Evolutionary conservation across 495 filamentous ascomycete species (phyloP), one percentile per base, ranked within the genome.

Genomic region (Hypoxylon rickii): DNA sequence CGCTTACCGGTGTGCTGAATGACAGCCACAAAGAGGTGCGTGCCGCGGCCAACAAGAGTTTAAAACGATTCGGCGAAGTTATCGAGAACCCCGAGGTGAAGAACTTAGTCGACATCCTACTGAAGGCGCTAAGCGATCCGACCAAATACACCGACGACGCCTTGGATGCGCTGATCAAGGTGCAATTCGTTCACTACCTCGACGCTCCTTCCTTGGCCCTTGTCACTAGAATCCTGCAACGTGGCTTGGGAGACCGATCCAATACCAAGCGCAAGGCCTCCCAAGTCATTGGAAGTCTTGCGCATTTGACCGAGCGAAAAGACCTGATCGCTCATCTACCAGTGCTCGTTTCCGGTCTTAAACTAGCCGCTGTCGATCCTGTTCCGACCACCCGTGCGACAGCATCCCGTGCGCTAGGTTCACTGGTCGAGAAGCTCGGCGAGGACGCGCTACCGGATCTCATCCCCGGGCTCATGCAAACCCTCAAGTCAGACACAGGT

Each of bases 21-120:
- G 94, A 97, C 73, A 96, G 90, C 44, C 94, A 98, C 73, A 98
- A 97, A 72, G 94, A 98, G 65, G 94, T 98, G 10, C 83, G 94
- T 51, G 74, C 80, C 18, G 90, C 92, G 7, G 94, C 95, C 3
- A 98, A 98, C 69, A 86, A 93, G 61, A 96, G 90, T 73, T 80
- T 98, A 68, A 92, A 98, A 75, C 86, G 94, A 16, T 98, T 98
- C 72, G 94, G 94, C 41, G 94, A 98, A 58, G 95, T 98, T 52
- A 97, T 98, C 72, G 94, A 83, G 74, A 97, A 97, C 69, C 94
- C 94, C 8, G 94, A 98, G 69, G 89, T 98, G 61, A 96, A 96
- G 79, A 80, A 85, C 54, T 74, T 96, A 22, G 94, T 97, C 47
- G 83, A 86, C 55, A 89, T 97, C 32, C 79, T 98, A 6, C 84